Base-by-base conservation (phyloP, 306 rosid genomes). In the Vachellia collinsii region DNA sequence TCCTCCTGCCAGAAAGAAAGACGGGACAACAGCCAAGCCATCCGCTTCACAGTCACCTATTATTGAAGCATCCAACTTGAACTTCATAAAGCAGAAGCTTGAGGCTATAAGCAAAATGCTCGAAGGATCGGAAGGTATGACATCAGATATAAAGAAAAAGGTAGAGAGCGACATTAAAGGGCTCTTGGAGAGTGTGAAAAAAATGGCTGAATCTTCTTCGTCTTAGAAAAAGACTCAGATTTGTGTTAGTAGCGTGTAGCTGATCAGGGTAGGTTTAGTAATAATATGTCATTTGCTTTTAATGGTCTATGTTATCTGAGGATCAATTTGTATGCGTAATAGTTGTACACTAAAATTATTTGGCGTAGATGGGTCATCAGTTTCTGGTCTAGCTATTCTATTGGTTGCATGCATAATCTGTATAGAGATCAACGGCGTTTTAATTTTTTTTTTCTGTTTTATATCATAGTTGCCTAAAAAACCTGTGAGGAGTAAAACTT, bases 181-280 rank as follows among this genome's bases (percentile, higher is more conserved):
- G 46, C 91, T 94, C 58, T 59, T 92, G 88, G 84, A 88, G 85
- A 85, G 83, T 77, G 95, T 94, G 82, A 88, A 80, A 86, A 77
- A 84, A 56, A 86, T 88, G 92, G 86, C 73, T 16, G 89, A 65
- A 70, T 83, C 87, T 29, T 74, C 86, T 16, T 82, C 85, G 5
- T 79, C 86, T 19, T 85, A 81, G 88, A 73, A 81, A 13, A 38
- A n/a, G 75, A 68, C 71, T 63, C 78, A 42, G 19, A 38, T 56
- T 38, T 81, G 78, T 58, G 34, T 46, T 59, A 38, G 37, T 61
- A 38, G 34, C 34, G 29, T 50, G 47, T 74, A 81, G 81, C 74
- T 54, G 79, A 80, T 75, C 39, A 75, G 68, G 83, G 66, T 80
- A 87, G 91, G 61, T 78, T 78, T 71, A 80, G 82, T 64, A 47